phyloP scores from a whole-genome alignment of 2,329 filamentous ascomycete genomes.

The Blumeriella jaapii region DNA sequence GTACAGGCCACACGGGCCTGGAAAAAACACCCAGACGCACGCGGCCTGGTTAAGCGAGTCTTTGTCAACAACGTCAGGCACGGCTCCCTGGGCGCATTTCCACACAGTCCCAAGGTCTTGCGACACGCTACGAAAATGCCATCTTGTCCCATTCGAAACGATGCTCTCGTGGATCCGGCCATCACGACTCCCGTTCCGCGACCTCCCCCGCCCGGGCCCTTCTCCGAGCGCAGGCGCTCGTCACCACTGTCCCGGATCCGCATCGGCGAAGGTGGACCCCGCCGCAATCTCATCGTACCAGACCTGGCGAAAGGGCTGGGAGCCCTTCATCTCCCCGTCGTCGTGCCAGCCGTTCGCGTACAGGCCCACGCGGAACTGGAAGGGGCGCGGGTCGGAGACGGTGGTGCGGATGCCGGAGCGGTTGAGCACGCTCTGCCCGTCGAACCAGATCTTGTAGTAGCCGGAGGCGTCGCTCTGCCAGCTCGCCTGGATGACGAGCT shows the following conservation, averaged over 20 bases:
- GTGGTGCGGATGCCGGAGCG: conserved; percentile 32
- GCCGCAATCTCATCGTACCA: conserved; percentile 39
- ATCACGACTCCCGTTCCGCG: too few species aligned
- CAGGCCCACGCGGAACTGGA: conserved; percentile 37
- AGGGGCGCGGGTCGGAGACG: conserved; percentile 32
- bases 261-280: conserved; percentile 32
- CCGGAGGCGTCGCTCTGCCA: conserved; percentile 36
- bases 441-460: conserved; percentile 36
- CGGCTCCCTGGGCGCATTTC: too few species aligned
- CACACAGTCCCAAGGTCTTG: too few species aligned
- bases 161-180: too few species aligned
- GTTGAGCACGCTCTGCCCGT: conserved; percentile 35
- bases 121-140: too few species aligned
- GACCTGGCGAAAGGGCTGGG: conserved; percentile 34
- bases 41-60: too few species aligned
- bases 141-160: too few species aligned
- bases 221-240: too few species aligned
- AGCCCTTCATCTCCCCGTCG: conserved; percentile 29
- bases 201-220: too few species aligned
- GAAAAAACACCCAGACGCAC: too few species aligned
- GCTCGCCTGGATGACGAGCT: conserved; percentile 33
- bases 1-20: too few species aligned
- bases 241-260: conserved; percentile 26
- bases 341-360: conserved; percentile 41
- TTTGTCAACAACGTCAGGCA: too few species aligned